phyloP scores from a whole-genome alignment of 1,284 basidiomycete genomes.

The Tilletia caries region DNA sequence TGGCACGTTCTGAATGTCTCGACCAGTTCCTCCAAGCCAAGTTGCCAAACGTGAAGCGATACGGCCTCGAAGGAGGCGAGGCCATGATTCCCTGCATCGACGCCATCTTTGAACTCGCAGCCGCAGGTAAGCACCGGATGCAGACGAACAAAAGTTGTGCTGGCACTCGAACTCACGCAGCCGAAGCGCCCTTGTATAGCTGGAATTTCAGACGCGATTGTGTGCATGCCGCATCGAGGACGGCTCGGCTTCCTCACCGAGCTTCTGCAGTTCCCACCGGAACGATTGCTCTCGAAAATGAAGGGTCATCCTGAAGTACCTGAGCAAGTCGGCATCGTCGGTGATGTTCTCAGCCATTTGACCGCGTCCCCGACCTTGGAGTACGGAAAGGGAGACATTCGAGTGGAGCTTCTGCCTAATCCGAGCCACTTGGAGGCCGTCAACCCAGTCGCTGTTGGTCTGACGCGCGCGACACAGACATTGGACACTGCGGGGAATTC shows the following conservation, averaged over 20 bases:
- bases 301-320: constrained; percentile 68
- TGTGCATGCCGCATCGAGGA: constrained; percentile 67
- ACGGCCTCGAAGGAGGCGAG: constrained; percentile 82
- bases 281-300: constrained; percentile 77
- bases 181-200: constrained; percentile 54
- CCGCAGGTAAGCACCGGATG: constrained; percentile 59
- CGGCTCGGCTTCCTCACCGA: constrained; percentile 80
- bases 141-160: neutral
- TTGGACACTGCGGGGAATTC: constrained; percentile 14
- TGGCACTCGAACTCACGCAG: neutral
- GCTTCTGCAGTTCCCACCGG: constrained; percentile 57
- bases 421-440: constrained; percentile 85
- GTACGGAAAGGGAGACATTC: constrained; percentile 58
- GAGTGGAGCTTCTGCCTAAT: constrained; percentile 75
- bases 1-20: constrained; percentile 72
- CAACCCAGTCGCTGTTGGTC: constrained; percentile 73
- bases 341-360: neutral
- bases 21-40: constrained; percentile 76
- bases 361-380: constrained; percentile 28
- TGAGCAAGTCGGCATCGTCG: constrained; percentile 62
- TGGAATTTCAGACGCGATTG: constrained; percentile 68
- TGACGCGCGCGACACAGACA: constrained; percentile 52
- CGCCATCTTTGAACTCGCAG: constrained; percentile 67
- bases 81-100: constrained; percentile 83
- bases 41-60: constrained; percentile 77